Evolutionary conservation across 306 rosid genomes (phyloP), one percentile per base, ranked within the genome.

Genomic region (Delonix regia): DNA sequence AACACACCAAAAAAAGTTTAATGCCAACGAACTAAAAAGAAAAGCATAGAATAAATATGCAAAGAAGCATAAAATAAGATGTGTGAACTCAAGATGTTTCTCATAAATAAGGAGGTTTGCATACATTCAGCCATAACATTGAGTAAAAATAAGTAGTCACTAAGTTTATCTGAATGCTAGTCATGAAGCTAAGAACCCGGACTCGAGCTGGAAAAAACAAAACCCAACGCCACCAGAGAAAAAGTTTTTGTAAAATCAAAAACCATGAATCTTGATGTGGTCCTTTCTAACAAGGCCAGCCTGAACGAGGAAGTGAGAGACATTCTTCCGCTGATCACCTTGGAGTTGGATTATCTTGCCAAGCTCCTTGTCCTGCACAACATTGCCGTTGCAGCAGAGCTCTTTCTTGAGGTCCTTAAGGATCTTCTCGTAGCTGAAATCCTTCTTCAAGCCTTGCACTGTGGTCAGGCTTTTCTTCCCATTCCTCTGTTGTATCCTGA

Each of bases 401-500:
- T 84, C 91, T 74, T 88, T 92, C 88, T 92, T 92, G 18, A 92
- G 84, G 55, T 90, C 94, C 73, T 90, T 92, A 13, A 92, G 93
- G 74, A 90, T 89, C 88, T 87, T 92, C 41, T 88, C 90, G 85
- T 92, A 88, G 89, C 90, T 87, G 78, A 80, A 89, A 19, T 90
- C 88, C 88, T 84, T 85, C 76, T 81, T 86, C 83, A 92, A 85
- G 53, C 97, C 97, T 48, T 92, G 97, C 9, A 92, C 95, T 5
- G 93, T 92, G 0, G 95, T 92, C 25, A 92, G 70, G 67, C 97
- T 88, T 89, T 92, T 92, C 68, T 86, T 92, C 4, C 95, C 93
- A 77, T 92, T 92, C 78, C 97, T 86, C 49, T 92, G 95, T 74
- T 92, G 97, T 24, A 92, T 92, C 5, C 97, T 85, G 61, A 92